phyloP scores from a whole-genome alignment of 2,329 filamentous ascomycete genomes.

The Penicillium polonicum region DNA sequence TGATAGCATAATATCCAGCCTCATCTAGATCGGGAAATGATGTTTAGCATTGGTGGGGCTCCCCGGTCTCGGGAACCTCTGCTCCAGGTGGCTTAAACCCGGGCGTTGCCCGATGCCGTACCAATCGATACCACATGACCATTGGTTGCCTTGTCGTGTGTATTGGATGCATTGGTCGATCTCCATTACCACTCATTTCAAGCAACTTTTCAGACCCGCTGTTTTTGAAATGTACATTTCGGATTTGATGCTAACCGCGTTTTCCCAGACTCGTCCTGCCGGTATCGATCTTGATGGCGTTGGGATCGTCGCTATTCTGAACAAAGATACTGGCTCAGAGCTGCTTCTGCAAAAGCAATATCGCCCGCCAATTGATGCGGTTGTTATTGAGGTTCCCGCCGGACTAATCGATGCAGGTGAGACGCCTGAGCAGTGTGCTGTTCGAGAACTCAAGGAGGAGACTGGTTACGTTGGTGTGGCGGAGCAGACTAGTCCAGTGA shows the following conservation, averaged over 20 bases:
- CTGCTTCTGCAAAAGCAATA: conserved; percentile 60
- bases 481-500: conserved; percentile 42
- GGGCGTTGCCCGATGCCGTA: background rate
- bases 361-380: conserved; percentile 57
- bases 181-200: background rate
- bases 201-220: background rate
- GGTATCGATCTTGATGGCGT: conserved; percentile 57
- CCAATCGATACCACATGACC: background rate
- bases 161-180: background rate
- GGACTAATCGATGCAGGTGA: conserved; percentile 60
- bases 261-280: conserved; percentile 45
- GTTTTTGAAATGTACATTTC: background rate
- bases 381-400: conserved; percentile 61
- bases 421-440: conserved; percentile 54
- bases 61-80: background rate
- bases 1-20: background rate
- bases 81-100: background rate
- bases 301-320: conserved; percentile 60
- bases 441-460: conserved; percentile 62
- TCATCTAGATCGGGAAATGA: background rate
- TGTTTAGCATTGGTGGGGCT: background rate
- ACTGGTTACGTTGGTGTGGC: conserved; percentile 59
- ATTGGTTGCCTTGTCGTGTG: conserved; percentile 1
- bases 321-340: conserved; percentile 51
- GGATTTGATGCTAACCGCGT: conserved; percentile 11